These are phyloP conservation scores for Wickerhamiella shivajii DNA, from an alignment of 805 yeast species.

Conservation along the genomic window DNA sequence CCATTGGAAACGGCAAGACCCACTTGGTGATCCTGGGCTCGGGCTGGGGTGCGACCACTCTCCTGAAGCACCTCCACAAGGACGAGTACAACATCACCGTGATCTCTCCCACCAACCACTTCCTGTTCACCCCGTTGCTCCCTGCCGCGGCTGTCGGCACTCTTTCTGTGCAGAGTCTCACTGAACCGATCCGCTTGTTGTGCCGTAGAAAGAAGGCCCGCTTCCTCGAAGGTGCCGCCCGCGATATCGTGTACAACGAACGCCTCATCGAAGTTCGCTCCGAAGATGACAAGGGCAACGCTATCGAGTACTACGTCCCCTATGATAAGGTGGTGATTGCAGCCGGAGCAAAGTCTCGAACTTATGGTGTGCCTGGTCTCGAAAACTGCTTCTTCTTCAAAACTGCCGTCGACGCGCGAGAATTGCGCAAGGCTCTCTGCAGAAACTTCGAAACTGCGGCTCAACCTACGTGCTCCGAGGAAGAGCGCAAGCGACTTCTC, in stretches of 20 bases:
- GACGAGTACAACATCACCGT: conserved; percentile 51
- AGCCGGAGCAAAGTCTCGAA: conserved; percentile 53
- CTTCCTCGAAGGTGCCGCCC: conserved; percentile 48
- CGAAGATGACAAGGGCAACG: conserved; percentile 27
- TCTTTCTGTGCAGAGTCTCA: conserved; percentile 45
- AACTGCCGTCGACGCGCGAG: conserved; percentile 51
- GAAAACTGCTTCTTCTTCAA: conserved; percentile 46
- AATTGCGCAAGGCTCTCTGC: conserved; percentile 40
- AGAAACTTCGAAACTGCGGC: conserved; percentile 46
- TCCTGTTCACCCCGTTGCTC: conserved; percentile 52
- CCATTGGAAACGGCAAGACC: conserved; percentile 35
- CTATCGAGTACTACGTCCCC: conserved; percentile 42
- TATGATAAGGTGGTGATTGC: conserved; percentile 56
- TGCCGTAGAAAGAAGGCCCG: conserved; percentile 41
- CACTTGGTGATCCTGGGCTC: conserved; percentile 48
- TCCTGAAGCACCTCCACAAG: conserved; percentile 36
- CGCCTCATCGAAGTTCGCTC: conserved; percentile 43
- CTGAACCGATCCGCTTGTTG: conserved; percentile 48
- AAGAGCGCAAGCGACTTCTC: conserved; percentile 43
- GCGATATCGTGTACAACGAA: conserved; percentile 40
- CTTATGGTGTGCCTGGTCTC: conserved; percentile 60
- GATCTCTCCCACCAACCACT: conserved; percentile 54
- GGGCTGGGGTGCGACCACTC: conserved; percentile 59
- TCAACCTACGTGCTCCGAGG: conserved; percentile 48
- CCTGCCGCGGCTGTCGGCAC: conserved; percentile 64